Evolutionary conservation across 108 stramenopile species (phyloP), one percentile per base, ranked within the genome.

Genomic region (Epithemia pelagica): DNA sequence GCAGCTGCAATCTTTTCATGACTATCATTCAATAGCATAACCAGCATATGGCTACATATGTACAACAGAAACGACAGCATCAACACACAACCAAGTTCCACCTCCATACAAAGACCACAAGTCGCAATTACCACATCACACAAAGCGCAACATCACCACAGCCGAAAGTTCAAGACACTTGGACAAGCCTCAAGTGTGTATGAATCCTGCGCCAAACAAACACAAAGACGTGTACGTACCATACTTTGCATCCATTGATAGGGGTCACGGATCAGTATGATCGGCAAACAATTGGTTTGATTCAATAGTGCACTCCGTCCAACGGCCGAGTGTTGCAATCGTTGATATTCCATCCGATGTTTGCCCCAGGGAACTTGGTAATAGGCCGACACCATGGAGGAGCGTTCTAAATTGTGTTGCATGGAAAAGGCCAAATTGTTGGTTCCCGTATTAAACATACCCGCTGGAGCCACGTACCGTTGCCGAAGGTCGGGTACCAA

Each of bases 211-310:
- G n/a, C n/a, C n/a, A n/a, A n/a, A n/a, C n/a, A n/a, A n/a, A n/a
- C n/a, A n/a, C n/a, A n/a, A n/a, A n/a, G n/a, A 46, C 37, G 7
- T 23, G 56, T 27, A 26, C 56, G 56, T 58, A 58, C 56, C 87
- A 95, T 87, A 63, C 81, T 81, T 66, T 85, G 71, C 88, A 92
- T 88, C 91, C 91, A 95, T 24, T 72, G 80, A 37, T 82, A 78
- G 21, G 91, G 91, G 80, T 95, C 91, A 66, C 91, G 85, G 22
- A 95, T 78, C 31, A 89, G 67, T 1, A 92, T 85, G n/a, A 91
- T 71, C 8, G 91, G 91, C 32, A 95, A 61, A 8, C 89, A 69
- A 51, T 72, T 74, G 10, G 79, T 80, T 54, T 86, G 79, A 61
- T 75, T 77, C 2, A 73, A 54, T 24, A 73, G 61, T 20, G 27